Base-by-base conservation (phyloP, 2,329 filamentous ascomycete genomes). In the Aaosphaeria pasadenensis region DNA sequence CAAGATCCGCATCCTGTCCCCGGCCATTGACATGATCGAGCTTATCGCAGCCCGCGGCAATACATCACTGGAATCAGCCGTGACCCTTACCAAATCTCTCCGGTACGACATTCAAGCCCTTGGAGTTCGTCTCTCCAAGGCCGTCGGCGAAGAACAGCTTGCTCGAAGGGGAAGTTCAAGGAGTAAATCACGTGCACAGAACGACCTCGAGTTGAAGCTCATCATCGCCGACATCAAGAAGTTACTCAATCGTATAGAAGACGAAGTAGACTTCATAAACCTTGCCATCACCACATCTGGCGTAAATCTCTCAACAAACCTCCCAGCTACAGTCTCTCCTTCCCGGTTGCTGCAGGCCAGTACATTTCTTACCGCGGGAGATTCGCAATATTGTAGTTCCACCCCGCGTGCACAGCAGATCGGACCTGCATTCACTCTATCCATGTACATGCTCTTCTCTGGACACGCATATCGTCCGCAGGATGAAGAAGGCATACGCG, bases 271-370 rank as follows among this genome's bases (percentile, higher is more conserved):
- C 0, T 77, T 96, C 4, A 87, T 99, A 66, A 96, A 94, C 59
- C 78, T 99, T 30, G 94, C 94, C 47, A 95, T 99, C 55, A 94
- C 90, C 1, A 92, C 91, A 1, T 96, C 92, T 1, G 94, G 94
- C 0, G 91, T 92, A 47, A 95, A 84, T 49, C 77, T 97, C 30
- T 90, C 89, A 0, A 88, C 88, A 0, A 86, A 84, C 3, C 76
- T 96, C 30, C 89, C 91, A 0, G 78, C 87, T 1, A 87, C 87
- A 7, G 88, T 97, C 40, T 97, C 92, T 1, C 92, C 92, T 1
- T 96, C 92, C 4, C 82, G 94, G 38, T 74, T 99, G 39, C 75
- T 97, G 35, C 94, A 99, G 71, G 91, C 94, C 13, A 97, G 92
- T 64, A 94, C 91, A 4, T 87, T 96, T 55, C 77, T 97, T 43